These are phyloP conservation scores for Jatropha podagrica DNA, from an alignment of 441 rosid species.

Conservation along the genomic window DNA sequence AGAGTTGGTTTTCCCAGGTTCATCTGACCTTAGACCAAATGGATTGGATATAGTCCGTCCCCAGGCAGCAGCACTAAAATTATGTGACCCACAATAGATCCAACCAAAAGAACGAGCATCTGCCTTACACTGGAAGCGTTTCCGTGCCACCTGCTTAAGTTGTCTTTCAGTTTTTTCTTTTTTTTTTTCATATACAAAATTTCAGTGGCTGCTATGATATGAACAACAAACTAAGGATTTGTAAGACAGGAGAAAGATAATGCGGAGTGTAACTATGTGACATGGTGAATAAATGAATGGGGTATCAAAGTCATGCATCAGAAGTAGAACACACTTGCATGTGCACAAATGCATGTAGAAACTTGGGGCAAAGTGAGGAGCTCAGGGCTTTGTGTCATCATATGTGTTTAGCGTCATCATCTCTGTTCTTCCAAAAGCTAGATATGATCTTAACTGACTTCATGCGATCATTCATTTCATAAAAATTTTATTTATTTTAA, in stretches of 20 bases:
- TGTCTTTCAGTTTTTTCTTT: constrained; percentile 4
- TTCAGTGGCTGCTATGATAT: not conserved
- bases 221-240: not conserved
- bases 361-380: not conserved
- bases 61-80: constrained; percentile 96
- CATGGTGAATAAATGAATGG: not conserved
- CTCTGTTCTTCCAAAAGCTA: not conserved
- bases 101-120: constrained; percentile 65
- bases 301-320: not conserved
- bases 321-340: not conserved
- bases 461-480: not conserved
- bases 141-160: constrained; percentile 62
- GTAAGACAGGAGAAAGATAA: not conserved
- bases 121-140: constrained; percentile 57
- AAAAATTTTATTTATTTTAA: not conserved
- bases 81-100: constrained; percentile 94
- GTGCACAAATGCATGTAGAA: not conserved
- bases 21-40: constrained; percentile 34
- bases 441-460: not conserved
- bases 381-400: not conserved
- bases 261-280: not conserved
- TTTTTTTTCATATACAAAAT: not conserved
- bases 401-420: not conserved
- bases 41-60: constrained; percentile 58
- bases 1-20: constrained; percentile 24